phyloP scores from a whole-genome alignment of 2,329 filamentous ascomycete species.

The Apiospora arundinis region DNA sequence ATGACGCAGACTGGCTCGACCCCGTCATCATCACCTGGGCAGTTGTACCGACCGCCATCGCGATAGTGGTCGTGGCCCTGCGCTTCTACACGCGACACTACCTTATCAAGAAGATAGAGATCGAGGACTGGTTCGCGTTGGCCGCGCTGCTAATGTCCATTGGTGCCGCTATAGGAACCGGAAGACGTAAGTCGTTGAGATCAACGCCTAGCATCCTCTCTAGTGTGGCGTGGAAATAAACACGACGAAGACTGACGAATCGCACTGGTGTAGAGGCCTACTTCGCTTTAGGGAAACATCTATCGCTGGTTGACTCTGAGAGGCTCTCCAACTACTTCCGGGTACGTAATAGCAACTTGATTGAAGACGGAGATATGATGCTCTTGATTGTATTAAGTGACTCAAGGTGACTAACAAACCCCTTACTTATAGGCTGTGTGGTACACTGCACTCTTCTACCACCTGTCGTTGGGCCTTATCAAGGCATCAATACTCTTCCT shows the following conservation, averaged over 20 bases:
- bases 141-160: not conserved
- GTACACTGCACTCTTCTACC: conserved; percentile 8
- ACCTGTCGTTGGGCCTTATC: not conserved
- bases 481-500: conserved; percentile 18
- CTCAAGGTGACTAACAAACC: not conserved
- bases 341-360: not conserved
- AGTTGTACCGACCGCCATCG: not conserved
- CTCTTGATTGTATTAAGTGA: not conserved
- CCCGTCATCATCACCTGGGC: conserved; percentile 2
- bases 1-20: not conserved
- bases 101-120: not conserved
- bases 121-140: conserved; percentile 19
- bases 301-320: not conserved
- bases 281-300: conserved; percentile 5
- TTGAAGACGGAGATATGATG: not conserved
- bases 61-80: not conserved
- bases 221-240: not conserved
- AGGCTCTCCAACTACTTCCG: not conserved
- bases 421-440: conserved; percentile 4
- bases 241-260: not conserved
- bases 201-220: no score
- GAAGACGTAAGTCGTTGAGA: not conserved
- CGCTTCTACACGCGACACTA: conserved; percentile 20
- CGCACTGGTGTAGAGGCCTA: not conserved
- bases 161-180: not conserved